A percentile compares a stretch with the other conserved stretches of the same genome.
phyloP scores from a whole-genome alignment of 495 filamentous ascomycete genomes.

The Aspergillus saccharolyticus region DNA sequence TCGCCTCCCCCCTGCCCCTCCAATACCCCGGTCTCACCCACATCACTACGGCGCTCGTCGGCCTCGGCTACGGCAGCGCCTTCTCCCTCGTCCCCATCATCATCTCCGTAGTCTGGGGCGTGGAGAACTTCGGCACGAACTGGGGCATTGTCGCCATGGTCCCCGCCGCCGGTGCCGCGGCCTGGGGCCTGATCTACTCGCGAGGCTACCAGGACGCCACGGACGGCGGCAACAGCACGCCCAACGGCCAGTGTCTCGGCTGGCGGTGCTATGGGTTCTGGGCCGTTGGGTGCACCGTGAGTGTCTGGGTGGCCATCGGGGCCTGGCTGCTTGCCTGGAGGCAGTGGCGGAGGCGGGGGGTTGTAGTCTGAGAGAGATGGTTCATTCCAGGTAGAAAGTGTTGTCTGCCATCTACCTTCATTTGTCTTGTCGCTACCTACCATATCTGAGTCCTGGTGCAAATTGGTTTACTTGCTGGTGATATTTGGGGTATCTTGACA shows the following conservation, averaged over 20 bases:
- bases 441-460: no score
- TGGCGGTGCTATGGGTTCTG: constrained; percentile 79
- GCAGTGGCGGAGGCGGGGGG: constrained; percentile 73
- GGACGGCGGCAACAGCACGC: constrained; percentile 25
- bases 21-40: constrained; percentile 66
- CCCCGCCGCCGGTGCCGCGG: constrained; percentile 75
- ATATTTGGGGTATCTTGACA: no score
- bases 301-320: constrained; percentile 70
- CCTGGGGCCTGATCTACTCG: constrained; percentile 83
- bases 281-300: constrained; percentile 63
- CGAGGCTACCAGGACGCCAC: constrained; percentile 68
- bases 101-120: constrained; percentile 91
- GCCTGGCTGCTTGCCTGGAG: constrained; percentile 80
- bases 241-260: constrained; percentile 57
- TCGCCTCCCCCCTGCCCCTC: constrained; percentile 67
- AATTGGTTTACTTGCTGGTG: no score
- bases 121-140: constrained; percentile 97
- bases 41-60: constrained; percentile 72
- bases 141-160: constrained; percentile 93
- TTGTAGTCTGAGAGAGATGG: constrained; percentile 59
- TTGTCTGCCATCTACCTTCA: no score
- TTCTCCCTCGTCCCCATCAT: constrained; percentile 90
- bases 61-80: constrained; percentile 85
- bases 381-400: no score
- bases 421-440: no score